Base-by-base conservation (phyloP, 2,329 filamentous ascomycete species). In the Bipolaris zeicola region DNA sequence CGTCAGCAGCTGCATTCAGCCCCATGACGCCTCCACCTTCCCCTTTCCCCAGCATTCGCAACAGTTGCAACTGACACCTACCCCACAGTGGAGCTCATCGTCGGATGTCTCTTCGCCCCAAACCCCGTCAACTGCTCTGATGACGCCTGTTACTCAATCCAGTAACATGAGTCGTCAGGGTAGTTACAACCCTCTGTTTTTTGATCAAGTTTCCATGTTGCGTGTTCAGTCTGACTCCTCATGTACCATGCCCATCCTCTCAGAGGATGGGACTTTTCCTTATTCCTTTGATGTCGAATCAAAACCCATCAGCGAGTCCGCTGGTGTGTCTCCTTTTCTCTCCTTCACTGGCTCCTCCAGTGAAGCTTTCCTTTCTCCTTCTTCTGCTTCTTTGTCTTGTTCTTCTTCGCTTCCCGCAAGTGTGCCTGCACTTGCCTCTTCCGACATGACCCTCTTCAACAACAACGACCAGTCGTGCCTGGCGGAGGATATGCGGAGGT, bases 401-500 rank as follows among this genome's bases (percentile, higher is more conserved):
- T 66, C 67, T 50, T 54, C 47, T 58, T 66, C 67, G 65, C 45
- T 68, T 59, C 43, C 67, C 64, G 61, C 69, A 73, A 72, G 70
- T 75, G 69, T 63, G 14, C 60, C 63, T 33, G 61, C 71, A 72
- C 67, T 74, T 72, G 69, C 62, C 58, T 68, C 67, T 65, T 64
- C 64, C 48, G 59, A 64, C 55, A 37, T 24, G 13, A 47, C 14
- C 45, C 5, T 28, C 26, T 28, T 37, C 45, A 48, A 18, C 45
- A 48, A 48, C 33, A 57, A 66, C 55, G 51, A 67, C 47, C 58
- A 66, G 69, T 63, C 68, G 72, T 60, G 67, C 71, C 70, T 74
- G 69, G 74, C 74, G 64, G 72, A 77, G 69, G 80, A 83, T 70
- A 83, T 84, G 81, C 77, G 77, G 69, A 78, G 77, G 69, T 81